Evolutionary conservation across 2,329 filamentous ascomycete genomes (phyloP), one percentile per base, ranked within the genome.

Genomic region (Trichoderma semiorbis): DNA sequence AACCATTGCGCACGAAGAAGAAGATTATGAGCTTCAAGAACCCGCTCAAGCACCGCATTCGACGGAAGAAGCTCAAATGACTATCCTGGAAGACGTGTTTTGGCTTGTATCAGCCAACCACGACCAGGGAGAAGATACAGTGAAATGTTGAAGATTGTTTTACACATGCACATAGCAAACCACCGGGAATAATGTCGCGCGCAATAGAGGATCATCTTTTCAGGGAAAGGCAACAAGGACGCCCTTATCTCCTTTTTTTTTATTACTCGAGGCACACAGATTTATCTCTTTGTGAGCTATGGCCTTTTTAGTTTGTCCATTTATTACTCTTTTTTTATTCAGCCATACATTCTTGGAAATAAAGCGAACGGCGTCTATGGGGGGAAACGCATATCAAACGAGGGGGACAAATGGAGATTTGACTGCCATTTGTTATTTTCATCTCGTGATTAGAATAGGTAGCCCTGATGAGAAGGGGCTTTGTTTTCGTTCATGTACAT

Each of bases 51-150:
- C 65, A 73, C 14, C 72, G 47, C n/a, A 73, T 73, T 26, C 66
- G 39, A 18, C 43, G 72, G 21, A 72, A 64, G 72, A 73, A 57
- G 43, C 43, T 73, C 18, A 73, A 73, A 64, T 73, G 72, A 73
- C 64, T 55, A 8, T 30, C 39, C 30, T 39, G n/a, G 62, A 36
- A 16, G 32, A 32, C 36, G 32, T 68, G 63, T 24, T 53, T 70
- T 8, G 36, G 28, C 55, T 26, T 21, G 11, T 7, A 47, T 7
- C 18, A 50, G 36, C 21, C 36, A 5, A 18, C 14, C 5, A 16
- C 28, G 8, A n/a, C 36, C 32, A 26, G 28, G 18, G 55, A 62
- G 39, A 61, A 26, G 28, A 62, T 32, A 2, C 30, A 36, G 26
- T 36, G 28, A 53, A 53, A 24, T 26, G n/a, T 26, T 34, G 6